A percentile compares a stretch with the other conserved stretches of the same genome.
These are phyloP conservation scores for Talaromyces islandicus DNA, from an alignment of 2,329 filamentous ascomycete genomes.

Conservation along the genomic window DNA sequence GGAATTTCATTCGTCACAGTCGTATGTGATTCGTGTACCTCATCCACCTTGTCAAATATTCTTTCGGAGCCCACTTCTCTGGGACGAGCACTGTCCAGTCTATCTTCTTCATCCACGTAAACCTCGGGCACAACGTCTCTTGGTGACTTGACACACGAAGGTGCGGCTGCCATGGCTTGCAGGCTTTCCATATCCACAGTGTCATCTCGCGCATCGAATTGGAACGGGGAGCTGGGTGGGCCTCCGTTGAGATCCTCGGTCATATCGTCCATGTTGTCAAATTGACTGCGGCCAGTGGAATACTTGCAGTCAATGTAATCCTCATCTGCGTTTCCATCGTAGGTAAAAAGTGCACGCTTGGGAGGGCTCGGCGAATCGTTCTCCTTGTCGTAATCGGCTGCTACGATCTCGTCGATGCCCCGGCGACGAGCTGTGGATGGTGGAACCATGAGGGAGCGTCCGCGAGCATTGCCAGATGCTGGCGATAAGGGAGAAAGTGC, in stretches of 20 bases:
- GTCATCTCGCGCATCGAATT: conserved; percentile 24
- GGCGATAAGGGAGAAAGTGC: conserved; percentile 37
- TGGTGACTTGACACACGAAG: conserved; percentile 13
- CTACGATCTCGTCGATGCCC: conserved; percentile 13
- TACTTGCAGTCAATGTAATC: conserved; percentile 9
- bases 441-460: conserved; percentile 21
- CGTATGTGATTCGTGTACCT: not conserved
- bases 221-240: conserved; percentile 34
- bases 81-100: conserved; percentile 3
- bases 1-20: not conserved
- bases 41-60: not conserved
- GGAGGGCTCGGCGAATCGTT: conserved; percentile 22
- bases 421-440: conserved; percentile 12
- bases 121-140: conserved; percentile 18
- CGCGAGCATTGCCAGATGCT: conserved; percentile 36
- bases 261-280: conserved; percentile 13
- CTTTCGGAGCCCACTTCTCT: not conserved
- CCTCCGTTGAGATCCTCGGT: conserved; percentile 15
- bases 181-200: conserved; percentile 25
- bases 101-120: conserved; percentile 17
- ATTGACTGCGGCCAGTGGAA: conserved; percentile 4
- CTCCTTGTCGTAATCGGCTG: conserved; percentile 17
- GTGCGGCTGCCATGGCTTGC: conserved; percentile 8
- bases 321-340: conserved; percentile 13
- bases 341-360: conserved; percentile 15